phyloP scores from a whole-genome alignment of 305 asterid genomes.

The Fraxinus greggii region DNA sequence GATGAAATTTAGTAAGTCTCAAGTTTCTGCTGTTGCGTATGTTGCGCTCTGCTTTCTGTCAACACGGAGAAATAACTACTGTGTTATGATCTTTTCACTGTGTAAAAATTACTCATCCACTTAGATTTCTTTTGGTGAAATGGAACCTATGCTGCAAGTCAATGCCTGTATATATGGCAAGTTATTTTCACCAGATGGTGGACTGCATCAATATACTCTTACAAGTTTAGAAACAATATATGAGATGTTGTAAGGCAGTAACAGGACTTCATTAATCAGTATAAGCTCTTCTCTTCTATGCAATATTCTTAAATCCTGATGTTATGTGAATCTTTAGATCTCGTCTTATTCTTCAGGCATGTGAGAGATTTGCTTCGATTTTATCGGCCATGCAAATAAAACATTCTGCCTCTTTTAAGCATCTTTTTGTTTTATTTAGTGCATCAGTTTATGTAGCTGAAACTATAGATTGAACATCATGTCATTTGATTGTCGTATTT shows the following conservation, averaged over 20 bases:
- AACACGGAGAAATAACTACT: background rate
- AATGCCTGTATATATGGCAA: background rate
- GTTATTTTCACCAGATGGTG: background rate
- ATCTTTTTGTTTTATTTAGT: background rate
- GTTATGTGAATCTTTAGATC: constrained; percentile 3
- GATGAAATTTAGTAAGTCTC: background rate
- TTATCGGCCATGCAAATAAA: constrained; percentile 12
- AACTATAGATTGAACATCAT: constrained; percentile 3
- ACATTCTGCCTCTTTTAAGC: constrained; percentile 14
- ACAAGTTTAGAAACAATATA: constrained; percentile 14
- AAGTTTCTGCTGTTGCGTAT: background rate
- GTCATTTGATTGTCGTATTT: constrained; percentile 1
- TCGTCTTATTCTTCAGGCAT: constrained; percentile 9
- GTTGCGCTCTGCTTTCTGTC: constrained; percentile 2
- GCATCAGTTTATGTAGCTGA: constrained; percentile 12
- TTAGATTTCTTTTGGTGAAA: constrained; percentile 3
- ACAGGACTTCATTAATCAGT: background rate
- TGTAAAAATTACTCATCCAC: background rate
- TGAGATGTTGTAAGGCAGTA: constrained; percentile 8
- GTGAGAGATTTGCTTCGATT: constrained; percentile 10
- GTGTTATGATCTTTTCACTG: background rate
- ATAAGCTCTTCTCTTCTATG: background rate
- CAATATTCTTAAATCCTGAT: constrained; percentile 2
- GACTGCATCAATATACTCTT: background rate
- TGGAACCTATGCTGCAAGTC: constrained; percentile 17